Base-by-base conservation (phyloP, 306 rosid genomes). In the Quercus variabilis region DNA sequence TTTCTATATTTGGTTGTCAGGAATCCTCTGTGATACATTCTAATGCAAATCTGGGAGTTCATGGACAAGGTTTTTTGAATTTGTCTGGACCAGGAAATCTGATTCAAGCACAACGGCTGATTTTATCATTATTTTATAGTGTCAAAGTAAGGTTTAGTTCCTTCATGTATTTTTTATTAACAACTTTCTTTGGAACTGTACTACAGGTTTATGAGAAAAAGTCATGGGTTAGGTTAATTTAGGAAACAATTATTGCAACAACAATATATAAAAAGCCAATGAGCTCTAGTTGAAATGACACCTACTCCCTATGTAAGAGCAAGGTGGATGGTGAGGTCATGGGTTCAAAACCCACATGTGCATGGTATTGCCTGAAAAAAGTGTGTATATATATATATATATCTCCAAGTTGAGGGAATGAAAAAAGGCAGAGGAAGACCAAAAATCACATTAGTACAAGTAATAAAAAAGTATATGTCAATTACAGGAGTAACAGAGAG, bases 21-120 rank as follows among this genome's bases (percentile, higher is more conserved):
- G 98, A 88, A 74, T 90, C 98, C 25, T 95, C 99, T 70, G 73
- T 88, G 76, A 95, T 95, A 84, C 99, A 86, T 82, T 95, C 99
- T 73, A 93, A 89, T 87, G 88, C 99, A 57, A 92, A 95, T 87
- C 87, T 95, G 88, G 99, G 98, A 82, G 90, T 95, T 82, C 99
- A 93, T 54, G 99, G 99, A 80, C 99, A 95, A 91, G 97, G 99
- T 59, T 86, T 18, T 78, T 86, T 95, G 89, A 95, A 95, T 88
- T 88, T 95, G 81, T 83, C 99, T 30, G 99, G 99, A 81, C 88
- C 94, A 77, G 99, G 99, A 76, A 89, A 95, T 86, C 38, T 92
- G 88, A 88, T 95, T 75, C 96, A 95, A 93, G 98, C 98, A 15
- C 97, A 93, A 79, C 99, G 79, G 76, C 79, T 95, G 83, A 60